phyloP scores from a whole-genome alignment of 768 basidiomycete genomes.

The Zangia roseola region DNA sequence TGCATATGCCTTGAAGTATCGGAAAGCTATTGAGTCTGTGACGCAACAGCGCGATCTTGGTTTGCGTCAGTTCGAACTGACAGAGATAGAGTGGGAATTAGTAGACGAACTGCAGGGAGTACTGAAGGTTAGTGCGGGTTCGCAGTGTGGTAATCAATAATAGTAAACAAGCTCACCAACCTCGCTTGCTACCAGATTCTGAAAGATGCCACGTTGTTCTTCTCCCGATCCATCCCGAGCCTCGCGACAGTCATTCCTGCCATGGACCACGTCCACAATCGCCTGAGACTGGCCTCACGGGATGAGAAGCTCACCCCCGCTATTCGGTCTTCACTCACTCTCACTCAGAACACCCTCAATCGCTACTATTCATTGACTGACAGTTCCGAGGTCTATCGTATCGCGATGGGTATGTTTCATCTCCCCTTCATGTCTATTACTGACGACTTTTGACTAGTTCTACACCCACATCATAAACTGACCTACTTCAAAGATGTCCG shows the following conservation, averaged over 20 bases:
- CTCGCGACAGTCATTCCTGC: constrained; percentile 32
- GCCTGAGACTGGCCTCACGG: constrained; percentile 5
- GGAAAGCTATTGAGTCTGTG: background rate
- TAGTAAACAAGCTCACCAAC: no score
- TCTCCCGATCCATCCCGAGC: constrained; percentile 22
- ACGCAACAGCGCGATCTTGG: background rate
- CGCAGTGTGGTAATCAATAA: no score
- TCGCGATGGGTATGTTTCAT: background rate
- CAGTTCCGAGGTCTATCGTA: background rate
- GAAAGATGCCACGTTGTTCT: background rate
- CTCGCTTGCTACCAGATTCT: constrained; percentile 21
- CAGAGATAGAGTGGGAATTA: constrained; percentile 13
- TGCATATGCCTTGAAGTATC: background rate
- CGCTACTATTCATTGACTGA: background rate
- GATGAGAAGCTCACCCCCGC: background rate
- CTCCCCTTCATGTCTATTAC: no score
- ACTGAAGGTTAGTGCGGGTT: no score
- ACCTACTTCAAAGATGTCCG: constrained; percentile 26
- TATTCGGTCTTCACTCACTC: no score
- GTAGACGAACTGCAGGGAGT: constrained; percentile 13
- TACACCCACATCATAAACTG: constrained; percentile 31
- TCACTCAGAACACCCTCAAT: no score
- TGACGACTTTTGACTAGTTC: no score
- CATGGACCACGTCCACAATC: constrained; percentile 33
- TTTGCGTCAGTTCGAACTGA: constrained; percentile 13